Evolutionary conservation across 345 rosid genomes (phyloP).

Genomic region (Luvunga scandens): DNA sequence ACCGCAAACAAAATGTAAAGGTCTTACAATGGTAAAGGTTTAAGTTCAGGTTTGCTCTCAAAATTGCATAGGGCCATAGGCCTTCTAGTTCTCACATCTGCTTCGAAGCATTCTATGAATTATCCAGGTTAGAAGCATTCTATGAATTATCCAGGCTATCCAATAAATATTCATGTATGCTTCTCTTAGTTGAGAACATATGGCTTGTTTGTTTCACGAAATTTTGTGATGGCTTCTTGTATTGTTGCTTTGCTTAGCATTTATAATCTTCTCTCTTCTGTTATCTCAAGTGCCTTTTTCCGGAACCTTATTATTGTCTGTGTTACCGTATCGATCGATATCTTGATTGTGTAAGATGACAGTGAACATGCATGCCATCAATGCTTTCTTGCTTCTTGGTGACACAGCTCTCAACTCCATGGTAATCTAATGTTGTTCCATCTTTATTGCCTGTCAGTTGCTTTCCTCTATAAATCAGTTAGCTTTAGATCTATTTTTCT

Average conservation of each 20-base stretch:
- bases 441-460: background rate
- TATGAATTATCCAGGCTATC: background rate
- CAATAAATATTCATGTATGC: background rate
- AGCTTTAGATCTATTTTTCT: conserved; percentile 13
- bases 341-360: conserved; percentile 48
- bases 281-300: background rate
- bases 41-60: background rate
- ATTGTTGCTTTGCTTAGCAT: background rate
- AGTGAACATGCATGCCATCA: conserved; percentile 59
- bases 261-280: background rate
- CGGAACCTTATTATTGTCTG: background rate
- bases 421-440: conserved; percentile 31
- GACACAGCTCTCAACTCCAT: conserved; percentile 58
- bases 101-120: no score
- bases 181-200: background rate
- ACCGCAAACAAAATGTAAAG: background rate
- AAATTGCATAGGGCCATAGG: background rate
- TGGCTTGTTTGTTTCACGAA: background rate
- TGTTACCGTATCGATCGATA: conserved; percentile 1
- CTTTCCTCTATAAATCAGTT: background rate
- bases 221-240: background rate
- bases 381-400: conserved; percentile 50
- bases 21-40: background rate
- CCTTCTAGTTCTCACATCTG: background rate
- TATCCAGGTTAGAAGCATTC: background rate